Conservation (phyloP, 306 rosid species). For the Hippophae gyantsensis region DNA sequence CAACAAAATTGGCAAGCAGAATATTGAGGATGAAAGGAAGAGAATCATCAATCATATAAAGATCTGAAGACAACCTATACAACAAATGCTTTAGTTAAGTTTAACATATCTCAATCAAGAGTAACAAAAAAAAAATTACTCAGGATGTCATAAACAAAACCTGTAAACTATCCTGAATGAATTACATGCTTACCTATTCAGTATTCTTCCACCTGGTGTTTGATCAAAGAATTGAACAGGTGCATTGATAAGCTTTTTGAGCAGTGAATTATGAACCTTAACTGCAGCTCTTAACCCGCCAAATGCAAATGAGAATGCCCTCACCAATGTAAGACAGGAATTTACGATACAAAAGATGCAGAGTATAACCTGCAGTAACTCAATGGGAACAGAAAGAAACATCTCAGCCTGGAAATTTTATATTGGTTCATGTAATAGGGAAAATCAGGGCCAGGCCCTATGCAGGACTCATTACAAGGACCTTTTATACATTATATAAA, state of each 20-base stretch:
- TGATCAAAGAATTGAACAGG: conserved; percentile 82
- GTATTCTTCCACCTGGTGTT: conserved; percentile 83
- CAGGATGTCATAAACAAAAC: not conserved
- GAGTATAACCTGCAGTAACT: conserved; percentile 55
- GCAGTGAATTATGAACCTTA: conserved; percentile 68
- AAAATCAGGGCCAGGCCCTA: too few species aligned
- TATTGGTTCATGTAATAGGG: too few species aligned
- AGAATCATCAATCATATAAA: conserved; percentile 88
- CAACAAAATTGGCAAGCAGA: conserved; percentile 88
- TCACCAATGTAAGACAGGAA: conserved; percentile 78
- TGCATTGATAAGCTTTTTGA: conserved; percentile 62
- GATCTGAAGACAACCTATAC: conserved; percentile 93
- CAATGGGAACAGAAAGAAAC: conserved; percentile 15
- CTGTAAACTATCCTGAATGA: conserved; percentile 15
- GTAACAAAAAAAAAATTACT: too few species aligned
- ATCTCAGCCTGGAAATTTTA: not conserved
- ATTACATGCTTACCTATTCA: conserved; percentile 59
- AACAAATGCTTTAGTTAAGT: conserved; percentile 14
- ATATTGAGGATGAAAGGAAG: conserved; percentile 93
- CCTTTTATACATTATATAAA: too few species aligned
- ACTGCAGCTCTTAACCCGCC: conserved; percentile 88
- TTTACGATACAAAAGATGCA: conserved; percentile 67
- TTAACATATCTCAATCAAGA: too few species aligned
- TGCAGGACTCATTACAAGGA: too few species aligned
- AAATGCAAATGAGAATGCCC: conserved; percentile 93